Evolutionary conservation across 192 early-diverging fungal species (phyloP), one percentile per base, ranked within the genome.

Genomic region (Podila verticillata): DNA sequence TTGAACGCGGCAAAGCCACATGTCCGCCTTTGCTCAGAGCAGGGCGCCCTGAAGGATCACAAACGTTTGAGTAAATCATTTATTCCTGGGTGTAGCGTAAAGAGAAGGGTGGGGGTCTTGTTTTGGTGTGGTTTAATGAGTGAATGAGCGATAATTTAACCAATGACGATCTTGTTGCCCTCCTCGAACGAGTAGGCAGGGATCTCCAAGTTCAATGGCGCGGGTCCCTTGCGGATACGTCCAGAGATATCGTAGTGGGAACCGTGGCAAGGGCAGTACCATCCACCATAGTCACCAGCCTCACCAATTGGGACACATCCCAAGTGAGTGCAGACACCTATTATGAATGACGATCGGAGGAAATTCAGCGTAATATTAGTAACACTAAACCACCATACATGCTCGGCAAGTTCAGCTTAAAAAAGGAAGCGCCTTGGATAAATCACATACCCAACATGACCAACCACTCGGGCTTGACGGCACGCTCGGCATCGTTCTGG

Each of bases 201-300:
- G 71, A 99, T 91, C 87, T 99, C 97, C 81, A 99, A 88, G 91
- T 99, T 99, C 61, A 99, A 90, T 44, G 97, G 97, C 63, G 97
- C 97, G 29, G 97, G 97, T 58, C 97, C 97, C 89, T 98, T 97
- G 78, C 97, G 92, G 72, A 98, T 96, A 87, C 97, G 96, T 58
- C 97, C 97, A 67, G 96, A 96, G 70, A 99, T 96, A 84, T 99
- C 97, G 84, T 99, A 99, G 83, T 99, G 97, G 47, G 97, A 99
- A 65, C 97, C 97, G 88, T 99, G 97, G 92, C 97, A 99, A 62
- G 97, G 97, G 87, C 97, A 99, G 92, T 97, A 99, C 97, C 97
- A 99, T 75, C 97, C 97, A 81, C 95, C 95, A 84, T 90, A 99
- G 61, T 99, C 97, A 82, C 97, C 97, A 82, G 97, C 91, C 81